Percentiles rank a stretch among this genome's conserved stretches.
Conservation (phyloP, 768 basidiomycete species). For the Asterophora lycoperdoides region DNA sequence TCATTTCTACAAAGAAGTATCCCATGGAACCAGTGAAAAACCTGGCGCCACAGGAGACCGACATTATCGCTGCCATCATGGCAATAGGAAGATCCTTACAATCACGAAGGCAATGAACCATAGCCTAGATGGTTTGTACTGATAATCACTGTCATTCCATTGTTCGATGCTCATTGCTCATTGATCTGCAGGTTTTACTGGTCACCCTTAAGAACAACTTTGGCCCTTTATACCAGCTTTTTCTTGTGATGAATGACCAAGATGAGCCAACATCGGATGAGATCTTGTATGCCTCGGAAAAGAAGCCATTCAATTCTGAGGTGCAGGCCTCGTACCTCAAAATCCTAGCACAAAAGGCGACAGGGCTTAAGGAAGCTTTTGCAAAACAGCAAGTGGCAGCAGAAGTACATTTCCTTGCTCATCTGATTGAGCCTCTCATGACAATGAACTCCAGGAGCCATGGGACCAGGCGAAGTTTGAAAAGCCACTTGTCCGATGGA, state of each 20-base stretch:
- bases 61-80: background rate
- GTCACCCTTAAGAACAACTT: background rate
- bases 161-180: too few relatives aligned
- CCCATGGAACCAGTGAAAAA: too few relatives aligned
- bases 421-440: background rate
- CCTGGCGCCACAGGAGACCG: too few relatives aligned
- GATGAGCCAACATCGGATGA: background rate
- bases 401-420: background rate
- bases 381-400: background rate
- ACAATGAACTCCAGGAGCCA: background rate
- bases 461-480: slow-evolving; percentile 8
- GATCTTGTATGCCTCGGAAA: background rate
- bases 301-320: background rate
- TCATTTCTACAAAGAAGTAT: too few relatives aligned
- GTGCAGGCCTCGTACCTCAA: background rate
- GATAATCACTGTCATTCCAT: too few relatives aligned
- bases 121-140: slow-evolving; percentile 2
- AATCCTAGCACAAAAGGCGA: background rate
- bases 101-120: slow-evolving; percentile 3
- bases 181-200: background rate
- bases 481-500: slow-evolving; percentile 3
- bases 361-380: slow-evolving; percentile 1
- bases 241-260: background rate
- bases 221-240: background rate
- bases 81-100: background rate